Evolutionary conservation across 2,329 filamentous ascomycete species (phyloP).

Genomic region (Cordyceps militaris): DNA sequence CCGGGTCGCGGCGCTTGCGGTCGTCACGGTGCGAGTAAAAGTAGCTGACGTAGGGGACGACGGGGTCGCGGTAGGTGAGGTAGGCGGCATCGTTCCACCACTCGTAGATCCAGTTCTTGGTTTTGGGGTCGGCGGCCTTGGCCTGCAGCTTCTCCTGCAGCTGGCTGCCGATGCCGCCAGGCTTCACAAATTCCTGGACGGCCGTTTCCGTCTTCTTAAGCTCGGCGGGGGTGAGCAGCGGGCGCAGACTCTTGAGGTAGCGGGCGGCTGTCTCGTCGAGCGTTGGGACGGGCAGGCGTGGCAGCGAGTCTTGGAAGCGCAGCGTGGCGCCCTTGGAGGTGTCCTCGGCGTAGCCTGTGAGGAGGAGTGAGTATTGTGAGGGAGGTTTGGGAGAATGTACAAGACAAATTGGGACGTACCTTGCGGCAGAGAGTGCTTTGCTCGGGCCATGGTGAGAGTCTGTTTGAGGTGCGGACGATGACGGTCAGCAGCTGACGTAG

Average conservation of each 20-base stretch:
- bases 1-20: slow-evolving; percentile 75
- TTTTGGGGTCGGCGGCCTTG: slow-evolving; percentile 68
- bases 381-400: too few species aligned
- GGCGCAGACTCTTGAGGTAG: slow-evolving; percentile 74
- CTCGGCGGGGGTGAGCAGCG: slow-evolving; percentile 62
- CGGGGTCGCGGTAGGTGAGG: slow-evolving; percentile 85
- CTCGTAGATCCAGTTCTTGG: slow-evolving; percentile 91
- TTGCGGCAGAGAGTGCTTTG: slow-evolving; percentile 50
- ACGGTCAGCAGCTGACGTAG: slow-evolving; percentile 11
- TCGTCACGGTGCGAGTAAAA: slow-evolving; percentile 99
- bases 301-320: slow-evolving; percentile 79
- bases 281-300: slow-evolving; percentile 69
- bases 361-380: background rate
- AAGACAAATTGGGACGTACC: slow-evolving; percentile 29
- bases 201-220: slow-evolving; percentile 70
- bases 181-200: slow-evolving; percentile 79
- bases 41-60: slow-evolving; percentile 97
- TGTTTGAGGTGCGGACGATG: slow-evolving; percentile 8
- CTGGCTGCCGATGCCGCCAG: slow-evolving; percentile 73
- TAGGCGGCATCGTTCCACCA: slow-evolving; percentile 99
- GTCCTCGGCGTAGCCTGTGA: slow-evolving; percentile 70
- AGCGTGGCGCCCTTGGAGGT: slow-evolving; percentile 72
- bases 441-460: slow-evolving; percentile 45
- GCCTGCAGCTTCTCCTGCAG: slow-evolving; percentile 85
- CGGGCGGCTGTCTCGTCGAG: slow-evolving; percentile 75